These are phyloP conservation scores for Pseudopediastrum boryanum DNA, from an alignment of 139 green algal genomes.

Conservation along the genomic window DNA sequence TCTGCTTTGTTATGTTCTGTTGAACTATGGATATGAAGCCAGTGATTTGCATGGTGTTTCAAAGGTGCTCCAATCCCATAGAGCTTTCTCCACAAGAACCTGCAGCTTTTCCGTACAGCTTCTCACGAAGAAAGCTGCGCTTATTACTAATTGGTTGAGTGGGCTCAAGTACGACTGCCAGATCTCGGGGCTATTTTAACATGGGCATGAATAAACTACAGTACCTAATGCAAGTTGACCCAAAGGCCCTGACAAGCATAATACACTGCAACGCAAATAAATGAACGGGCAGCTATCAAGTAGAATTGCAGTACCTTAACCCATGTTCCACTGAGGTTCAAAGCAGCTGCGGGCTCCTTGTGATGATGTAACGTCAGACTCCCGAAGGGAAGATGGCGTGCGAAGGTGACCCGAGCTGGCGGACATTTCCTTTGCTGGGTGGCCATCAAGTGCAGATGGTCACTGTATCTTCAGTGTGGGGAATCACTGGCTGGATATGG, in stretches of 20 bases:
- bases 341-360: neutral
- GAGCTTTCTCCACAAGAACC: neutral
- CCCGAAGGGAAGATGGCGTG: neutral
- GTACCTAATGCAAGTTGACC: neutral
- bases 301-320: slow-evolving; percentile 22
- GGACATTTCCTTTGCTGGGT: too few species aligned
- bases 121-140: neutral
- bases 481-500: neutral
- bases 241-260: neutral
- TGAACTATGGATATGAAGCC: neutral
- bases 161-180: neutral
- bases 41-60: neutral
- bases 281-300: too few species aligned
- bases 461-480: neutral
- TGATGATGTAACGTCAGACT: neutral
- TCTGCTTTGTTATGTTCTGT: too few species aligned
- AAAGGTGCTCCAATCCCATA: neutral
- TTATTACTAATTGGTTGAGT: neutral
- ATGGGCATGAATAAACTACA: neutral
- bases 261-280: too few species aligned
- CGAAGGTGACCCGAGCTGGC: neutral
- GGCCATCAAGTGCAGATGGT: neutral
- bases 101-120: neutral
- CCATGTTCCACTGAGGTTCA: slow-evolving; percentile 24
- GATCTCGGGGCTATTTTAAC: neutral